These are phyloP conservation scores for Phytophthora sojae DNA, from an alignment of 352 stramenopile species.

Conservation along the genomic window DNA sequence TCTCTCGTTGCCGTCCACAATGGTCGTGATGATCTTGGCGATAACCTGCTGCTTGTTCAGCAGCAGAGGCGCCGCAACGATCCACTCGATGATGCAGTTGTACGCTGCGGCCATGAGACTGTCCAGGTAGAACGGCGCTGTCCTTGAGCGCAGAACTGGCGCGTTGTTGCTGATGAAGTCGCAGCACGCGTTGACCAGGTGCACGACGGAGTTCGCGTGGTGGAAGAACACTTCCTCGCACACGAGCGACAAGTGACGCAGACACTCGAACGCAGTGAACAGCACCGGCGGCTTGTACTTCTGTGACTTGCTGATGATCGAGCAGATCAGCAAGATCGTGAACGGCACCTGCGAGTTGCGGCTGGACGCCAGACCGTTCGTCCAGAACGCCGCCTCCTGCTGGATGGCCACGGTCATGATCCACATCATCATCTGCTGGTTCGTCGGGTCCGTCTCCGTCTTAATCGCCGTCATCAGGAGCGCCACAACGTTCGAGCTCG, in stretches of 20 bases:
- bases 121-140: conserved; percentile 84
- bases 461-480: conserved; percentile 87
- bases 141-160: conserved; percentile 73
- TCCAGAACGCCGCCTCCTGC: conserved; percentile 88
- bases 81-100: conserved; percentile 87
- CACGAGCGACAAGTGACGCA: conserved; percentile 83
- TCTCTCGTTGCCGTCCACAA: conserved; percentile 81
- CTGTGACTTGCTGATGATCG: conserved; percentile 81
- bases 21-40: conserved; percentile 80
- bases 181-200: conserved; percentile 85
- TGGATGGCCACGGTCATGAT: conserved; percentile 87
- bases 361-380: conserved; percentile 78
- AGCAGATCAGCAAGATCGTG: conserved; percentile 86
- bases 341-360: conserved; percentile 87
- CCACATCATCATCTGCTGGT: conserved; percentile 92
- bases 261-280: conserved; percentile 88
- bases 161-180: conserved; percentile 88
- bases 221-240: conserved; percentile 81
- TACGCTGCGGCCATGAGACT: conserved; percentile 84
- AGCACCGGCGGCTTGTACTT: conserved; percentile 87
- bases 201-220: conserved; percentile 78
- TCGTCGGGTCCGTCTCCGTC: conserved; percentile 81
- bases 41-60: conserved; percentile 81
- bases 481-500: conserved; percentile 86
- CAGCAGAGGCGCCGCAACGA: conserved; percentile 76